Evolutionary conservation across 1,284 basidiomycete genomes (phyloP).

Genomic region (Neonothopanus nambi): DNA sequence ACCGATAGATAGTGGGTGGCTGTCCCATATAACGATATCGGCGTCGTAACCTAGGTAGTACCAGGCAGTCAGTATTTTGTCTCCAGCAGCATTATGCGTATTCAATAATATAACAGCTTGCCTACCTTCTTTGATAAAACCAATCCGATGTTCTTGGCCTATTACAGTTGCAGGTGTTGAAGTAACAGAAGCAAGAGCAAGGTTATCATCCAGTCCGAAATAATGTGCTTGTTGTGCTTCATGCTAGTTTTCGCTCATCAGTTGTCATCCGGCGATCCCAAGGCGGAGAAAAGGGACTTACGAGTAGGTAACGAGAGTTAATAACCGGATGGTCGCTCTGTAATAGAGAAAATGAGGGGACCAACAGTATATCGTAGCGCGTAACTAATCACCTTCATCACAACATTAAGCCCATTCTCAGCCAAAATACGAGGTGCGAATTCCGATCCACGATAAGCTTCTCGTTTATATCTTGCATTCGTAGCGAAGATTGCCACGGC

Average conservation of each 20-base stretch:
- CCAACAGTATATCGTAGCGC: background rate
- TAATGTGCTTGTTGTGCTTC: slow-evolving; percentile 88
- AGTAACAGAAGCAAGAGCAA: slow-evolving; percentile 64
- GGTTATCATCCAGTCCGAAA: slow-evolving; percentile 48
- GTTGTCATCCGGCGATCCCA: too few relatives aligned
- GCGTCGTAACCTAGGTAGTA: slow-evolving; percentile 20
- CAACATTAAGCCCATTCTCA: slow-evolving; percentile 63
- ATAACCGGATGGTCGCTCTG: slow-evolving; percentile 74
- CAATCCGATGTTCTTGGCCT: slow-evolving; percentile 71
- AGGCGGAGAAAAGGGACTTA: background rate
- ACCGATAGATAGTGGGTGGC: slow-evolving; percentile 64
- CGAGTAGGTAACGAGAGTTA: slow-evolving; percentile 76
- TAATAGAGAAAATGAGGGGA: background rate
- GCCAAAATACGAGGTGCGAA: slow-evolving; percentile 76
- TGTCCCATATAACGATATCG: slow-evolving; percentile 59
- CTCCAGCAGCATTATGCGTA: too few relatives aligned
- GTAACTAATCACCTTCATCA: slow-evolving; percentile 55
- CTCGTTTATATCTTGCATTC: slow-evolving; percentile 70
- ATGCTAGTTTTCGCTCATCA: slow-evolving; percentile 32
- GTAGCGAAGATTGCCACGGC: slow-evolving; percentile 81
- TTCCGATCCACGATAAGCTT: slow-evolving; percentile 77
- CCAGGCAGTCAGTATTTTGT: background rate
- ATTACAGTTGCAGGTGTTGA: slow-evolving; percentile 63
- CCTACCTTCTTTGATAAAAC: slow-evolving; percentile 55
- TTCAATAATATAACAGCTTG: too few relatives aligned